Base-by-base conservation (phyloP, 768 basidiomycete genomes). In the Daedalea quercina region DNA sequence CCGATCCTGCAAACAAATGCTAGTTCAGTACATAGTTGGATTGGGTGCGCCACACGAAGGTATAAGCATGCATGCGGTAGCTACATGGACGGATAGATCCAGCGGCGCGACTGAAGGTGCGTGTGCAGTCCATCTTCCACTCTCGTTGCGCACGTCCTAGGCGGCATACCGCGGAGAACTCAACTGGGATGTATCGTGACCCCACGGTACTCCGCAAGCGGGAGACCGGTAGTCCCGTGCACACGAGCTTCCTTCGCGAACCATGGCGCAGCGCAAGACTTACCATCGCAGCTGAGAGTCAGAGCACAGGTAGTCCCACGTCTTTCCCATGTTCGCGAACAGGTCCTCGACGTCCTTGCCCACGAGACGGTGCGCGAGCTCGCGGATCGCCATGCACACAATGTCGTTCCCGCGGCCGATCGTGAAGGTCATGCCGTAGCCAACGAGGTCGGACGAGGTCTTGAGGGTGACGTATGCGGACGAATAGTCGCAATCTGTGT, bases 341-440 rank as follows among this genome's bases (percentile, higher is more conserved):
- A 97, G 76, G 24, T 79, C 76, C 59, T 94, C 91, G 1, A 85
- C 76, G 44, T 89, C 82, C 65, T 85, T 89, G 15, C 91, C 91
- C 13, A 94, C 70, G 12, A 97, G 77, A n/a, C 90, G 81, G 58
- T 76, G 76, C 0, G 92, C 89, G 24, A 96, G 81, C 63, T 83
- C 80, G 55, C 78, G 73, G 65, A 96, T 93, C 0, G 91, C 85
- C 33, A 72, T 75, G 68, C 91, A 94, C 41, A 95, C 94, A 57
- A 96, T 93, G 55, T 98, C 94, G 63, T 94, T 97, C 25, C 94
- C 94, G 40, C 94, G 84, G 0, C 92, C 92, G 59, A 92, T 94
- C 11, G 93, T 94, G 67, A 94, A 94, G 2, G 92, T 93, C 90
- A 93, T 90, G 51, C 91, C 92, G 60, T 92, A 82, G n/a, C 94